These are phyloP conservation scores for Trichoderma citrinoviride DNA, from an alignment of 2,329 filamentous ascomycete genomes.

Conservation along the genomic window DNA sequence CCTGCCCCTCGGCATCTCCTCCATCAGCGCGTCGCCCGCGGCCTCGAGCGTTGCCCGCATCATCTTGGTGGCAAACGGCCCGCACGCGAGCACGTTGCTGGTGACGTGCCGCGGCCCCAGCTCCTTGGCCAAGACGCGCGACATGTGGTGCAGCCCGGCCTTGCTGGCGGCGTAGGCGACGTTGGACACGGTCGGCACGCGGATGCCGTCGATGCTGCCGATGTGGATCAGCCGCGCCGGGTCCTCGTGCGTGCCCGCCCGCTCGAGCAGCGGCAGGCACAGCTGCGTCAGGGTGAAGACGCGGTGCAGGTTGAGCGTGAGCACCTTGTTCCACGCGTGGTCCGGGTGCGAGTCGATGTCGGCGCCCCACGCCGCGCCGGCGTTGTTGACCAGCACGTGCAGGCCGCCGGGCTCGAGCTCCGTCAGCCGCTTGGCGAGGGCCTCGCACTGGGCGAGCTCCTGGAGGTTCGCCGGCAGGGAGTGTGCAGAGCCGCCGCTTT, in stretches of 20 bases:
- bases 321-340: constrained; percentile 55
- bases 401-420: constrained; percentile 49
- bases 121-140: constrained; percentile 56
- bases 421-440: constrained; percentile 51
- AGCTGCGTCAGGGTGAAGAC: constrained; percentile 66
- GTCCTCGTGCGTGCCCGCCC: constrained; percentile 40
- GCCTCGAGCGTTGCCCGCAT: constrained; percentile 59
- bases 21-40: constrained; percentile 53
- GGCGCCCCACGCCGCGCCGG: constrained; percentile 63
- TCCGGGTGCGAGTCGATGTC: constrained; percentile 59
- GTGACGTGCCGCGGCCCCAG: constrained; percentile 60
- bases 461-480: constrained; percentile 65
- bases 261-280: constrained; percentile 57
- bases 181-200: constrained; percentile 57
- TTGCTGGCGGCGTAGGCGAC: constrained; percentile 61
- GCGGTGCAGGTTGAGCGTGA: constrained; percentile 65
- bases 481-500: constrained; percentile 47
- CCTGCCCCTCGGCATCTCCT: constrained; percentile 61
- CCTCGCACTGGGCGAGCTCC: constrained; percentile 53
- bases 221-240: constrained; percentile 64
- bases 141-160: constrained; percentile 63
- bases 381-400: constrained; percentile 65
- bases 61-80: constrained; percentile 69
- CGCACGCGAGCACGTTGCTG: constrained; percentile 68
- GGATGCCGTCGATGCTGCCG: constrained; percentile 60